phyloP scores from a whole-genome alignment of 2,329 filamentous ascomycete species.

The Penicillium psychrosexuale region DNA sequence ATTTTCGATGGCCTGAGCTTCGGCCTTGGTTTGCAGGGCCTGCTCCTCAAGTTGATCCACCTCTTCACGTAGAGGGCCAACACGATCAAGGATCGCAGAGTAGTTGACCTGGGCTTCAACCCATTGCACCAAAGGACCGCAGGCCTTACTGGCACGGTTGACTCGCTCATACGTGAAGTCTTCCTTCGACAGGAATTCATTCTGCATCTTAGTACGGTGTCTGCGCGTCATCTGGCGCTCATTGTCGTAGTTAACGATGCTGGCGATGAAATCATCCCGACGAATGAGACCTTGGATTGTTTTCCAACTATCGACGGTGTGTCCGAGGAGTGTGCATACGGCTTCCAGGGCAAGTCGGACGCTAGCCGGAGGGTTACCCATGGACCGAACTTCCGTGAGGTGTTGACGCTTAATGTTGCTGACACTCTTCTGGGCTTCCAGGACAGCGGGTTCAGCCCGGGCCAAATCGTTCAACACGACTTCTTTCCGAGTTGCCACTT shows the following conservation, averaged over 20 bases:
- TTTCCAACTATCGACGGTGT: slow-evolving; percentile 89
- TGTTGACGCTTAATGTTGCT: slow-evolving; percentile 98
- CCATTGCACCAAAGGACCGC: slow-evolving; percentile 95
- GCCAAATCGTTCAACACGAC: slow-evolving; percentile 85
- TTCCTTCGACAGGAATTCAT: slow-evolving; percentile 84
- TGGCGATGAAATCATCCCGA: slow-evolving; percentile 93
- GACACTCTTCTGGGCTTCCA: slow-evolving; percentile 91
- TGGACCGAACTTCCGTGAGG: slow-evolving; percentile 93
- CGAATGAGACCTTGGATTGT: slow-evolving; percentile 83
- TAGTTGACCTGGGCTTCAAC: slow-evolving; percentile 95
- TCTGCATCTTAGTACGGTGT: slow-evolving; percentile 83
- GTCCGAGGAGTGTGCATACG: slow-evolving; percentile 91
- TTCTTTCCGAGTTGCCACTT: slow-evolving; percentile 77
- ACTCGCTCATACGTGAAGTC: slow-evolving; percentile 97
- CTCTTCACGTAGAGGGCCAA: slow-evolving; percentile 88
- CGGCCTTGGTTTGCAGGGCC: slow-evolving; percentile 86
- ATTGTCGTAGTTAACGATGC: slow-evolving; percentile 96
- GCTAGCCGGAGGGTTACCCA: slow-evolving; percentile 86
- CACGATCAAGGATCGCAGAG: slow-evolving; percentile 92
- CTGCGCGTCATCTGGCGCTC: slow-evolving; percentile 86
- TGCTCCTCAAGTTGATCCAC: slow-evolving; percentile 83
- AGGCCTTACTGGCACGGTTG: slow-evolving; percentile 93
- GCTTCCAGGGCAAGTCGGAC: slow-evolving; percentile 90
- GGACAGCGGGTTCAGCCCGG: slow-evolving; percentile 85
- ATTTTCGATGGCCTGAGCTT: slow-evolving; percentile 86